Base-by-base conservation (phyloP, 352 stramenopile species). In the Phytophthora cryptogea region DNA sequence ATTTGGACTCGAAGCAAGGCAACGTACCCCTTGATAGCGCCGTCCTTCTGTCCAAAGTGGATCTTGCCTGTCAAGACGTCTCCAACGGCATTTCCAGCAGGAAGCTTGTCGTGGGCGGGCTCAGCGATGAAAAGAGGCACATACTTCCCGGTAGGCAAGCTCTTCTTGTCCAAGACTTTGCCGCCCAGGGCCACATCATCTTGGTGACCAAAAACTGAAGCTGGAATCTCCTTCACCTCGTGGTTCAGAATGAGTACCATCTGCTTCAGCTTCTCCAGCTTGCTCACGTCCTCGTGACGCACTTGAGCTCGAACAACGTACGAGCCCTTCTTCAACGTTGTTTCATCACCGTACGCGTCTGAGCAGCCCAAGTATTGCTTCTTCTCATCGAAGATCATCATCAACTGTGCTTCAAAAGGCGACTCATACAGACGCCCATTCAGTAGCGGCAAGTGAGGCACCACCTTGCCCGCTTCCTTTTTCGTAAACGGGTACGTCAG, bases 321-420 rank as follows among this genome's bases (percentile, higher is more conserved):
- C 36, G 77, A 78, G 1, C 90, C 91, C 69, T 97, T 97, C 63
- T 96, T 96, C 28, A 95, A 61, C 16, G 81, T 78, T 10, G 94
- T 88, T 9, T 72, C 55, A 17, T 92, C 82, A 7, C 90, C 87
- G 60, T 90, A 97, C 5, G 89, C 82, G 58, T 98, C 93, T 20
- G 82, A 91, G 46, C 64, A 78, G 47, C 78, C 89, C 41, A 95
- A 65, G 48, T 91, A 96, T 72, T 96, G 93, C 69, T 98, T 98
- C 66, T 98, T 97, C 14, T 86, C 85, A 70, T 98, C 90, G 63
- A 97, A 98, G 32, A 97, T 76, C 76, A 97, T 88, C 63, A 90
- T 95, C 54, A 98, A 52, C 53, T 98, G 92, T n/a, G 78, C 76
- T 58, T 98, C 92, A 37, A 97, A 97, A 9, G 86, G 86, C 5